Evolutionary conservation across 768 basidiomycete species (phyloP).

Genomic region (Russula olivacea): DNA sequence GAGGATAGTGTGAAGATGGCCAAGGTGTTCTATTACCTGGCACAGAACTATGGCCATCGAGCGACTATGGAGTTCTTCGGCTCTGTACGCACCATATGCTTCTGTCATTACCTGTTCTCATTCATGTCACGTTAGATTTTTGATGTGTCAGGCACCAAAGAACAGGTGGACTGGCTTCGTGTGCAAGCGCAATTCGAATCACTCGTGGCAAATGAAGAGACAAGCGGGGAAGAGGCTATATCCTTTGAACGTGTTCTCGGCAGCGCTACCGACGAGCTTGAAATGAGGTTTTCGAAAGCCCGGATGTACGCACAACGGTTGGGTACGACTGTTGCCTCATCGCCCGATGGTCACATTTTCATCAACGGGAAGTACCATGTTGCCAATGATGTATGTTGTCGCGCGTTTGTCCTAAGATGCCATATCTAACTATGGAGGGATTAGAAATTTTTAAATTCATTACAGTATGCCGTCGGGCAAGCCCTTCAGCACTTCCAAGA

Average conservation of each 20-base stretch:
- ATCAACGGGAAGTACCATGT: constrained; percentile 39
- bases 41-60: constrained; percentile 7
- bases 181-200: constrained; percentile 11
- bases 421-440: not conserved
- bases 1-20: constrained; percentile 35
- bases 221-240: not conserved
- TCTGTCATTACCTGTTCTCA: not conserved
- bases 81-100: not conserved
- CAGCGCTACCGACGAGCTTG: constrained; percentile 6
- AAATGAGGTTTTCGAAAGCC: constrained; percentile 27
- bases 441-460: constrained; percentile 58
- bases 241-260: constrained; percentile 8
- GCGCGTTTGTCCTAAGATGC: not conserved
- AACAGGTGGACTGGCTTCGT: constrained; percentile 10
- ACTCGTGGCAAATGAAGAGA: not conserved
- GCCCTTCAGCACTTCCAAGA: constrained; percentile 71
- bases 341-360: constrained; percentile 37
- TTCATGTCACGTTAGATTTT: constrained; percentile 4
- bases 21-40: constrained; percentile 36
- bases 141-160: not conserved
- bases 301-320: constrained; percentile 33
- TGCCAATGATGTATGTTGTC: constrained; percentile 14
- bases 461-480: constrained; percentile 53
- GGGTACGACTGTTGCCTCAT: constrained; percentile 27
- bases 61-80: constrained; percentile 8